Base-by-base conservation (phyloP, 129 eudicot genomes). In the Mikania micrantha region DNA sequence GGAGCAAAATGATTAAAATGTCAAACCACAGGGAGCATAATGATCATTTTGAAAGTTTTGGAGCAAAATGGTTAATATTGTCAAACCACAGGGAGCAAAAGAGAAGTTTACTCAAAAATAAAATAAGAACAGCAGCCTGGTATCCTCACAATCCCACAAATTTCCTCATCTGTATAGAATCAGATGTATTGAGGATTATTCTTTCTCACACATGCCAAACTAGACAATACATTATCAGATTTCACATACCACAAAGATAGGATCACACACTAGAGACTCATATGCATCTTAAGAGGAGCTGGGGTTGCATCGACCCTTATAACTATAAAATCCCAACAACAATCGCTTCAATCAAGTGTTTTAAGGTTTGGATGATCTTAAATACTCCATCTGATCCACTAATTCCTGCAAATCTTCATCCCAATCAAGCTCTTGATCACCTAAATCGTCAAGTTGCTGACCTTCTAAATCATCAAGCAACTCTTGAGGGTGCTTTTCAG, bases 391-490 rank as follows among this genome's bases (percentile, higher is more conserved):
- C 40, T 88, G 91, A 67, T 92, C 96, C 9, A 82, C 83, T 38
- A 92, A 70, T 42, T 82, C 87, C 44, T 80, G 80, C 34, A 92
- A 60, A 60, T 88, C 91, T 64, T 92, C 98, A 71, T 82, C 87
- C 95, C 96, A 88, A 5, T 84, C 84, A 6, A 80, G 79, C 27
- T 84, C n/a, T n/a, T n/a, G n/a, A n/a, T n/a, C n/a, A n/a, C n/a
- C n/a, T n/a, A n/a, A n/a, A n/a, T n/a, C n/a, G n/a, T n/a, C n/a
- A n/a, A n/a, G n/a, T n/a, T n/a, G 54, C n/a, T 81, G 57, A 17
- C 79, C 87, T 24, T 65, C 87, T 76, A 91, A 76, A 60, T 82
- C 87, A 27, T 88, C 95, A 15, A 85, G 87, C 42, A 78, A 49
- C 10, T 44, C 72, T 58, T 69, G 85, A 19, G 73, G 75, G 7